These are phyloP conservation scores for Vitis labrusca DNA, from an alignment of 164 flowering plant species.

Conservation along the genomic window DNA sequence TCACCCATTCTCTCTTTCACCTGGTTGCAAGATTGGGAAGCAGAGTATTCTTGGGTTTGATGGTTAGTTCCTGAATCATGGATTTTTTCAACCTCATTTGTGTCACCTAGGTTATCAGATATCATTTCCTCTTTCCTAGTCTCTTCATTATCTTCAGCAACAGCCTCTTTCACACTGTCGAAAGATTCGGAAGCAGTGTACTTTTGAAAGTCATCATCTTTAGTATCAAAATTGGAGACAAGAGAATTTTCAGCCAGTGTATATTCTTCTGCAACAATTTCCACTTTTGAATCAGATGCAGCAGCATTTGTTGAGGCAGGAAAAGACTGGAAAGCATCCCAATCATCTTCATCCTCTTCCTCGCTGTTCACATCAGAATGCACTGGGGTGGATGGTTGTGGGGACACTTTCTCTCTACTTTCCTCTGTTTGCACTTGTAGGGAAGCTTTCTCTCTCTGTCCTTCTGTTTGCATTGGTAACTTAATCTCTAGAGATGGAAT, in stretches of 20 bases:
- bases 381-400: slow-evolving; percentile 14
- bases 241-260: slow-evolving; percentile 22
- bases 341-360: slow-evolving; percentile 66
- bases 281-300: slow-evolving; percentile 21
- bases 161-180: slow-evolving; percentile 5
- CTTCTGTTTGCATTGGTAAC: slow-evolving; percentile 50
- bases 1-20: too few species aligned
- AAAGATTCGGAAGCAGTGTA: slow-evolving; percentile 13
- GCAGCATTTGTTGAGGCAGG: slow-evolving; percentile 47
- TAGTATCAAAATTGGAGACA: slow-evolving; percentile 4
- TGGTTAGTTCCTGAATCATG: too few species aligned
- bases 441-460: slow-evolving; percentile 16
- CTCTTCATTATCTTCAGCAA: slow-evolving; percentile 14
- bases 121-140: slow-evolving; percentile 8
- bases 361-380: slow-evolving; percentile 18
- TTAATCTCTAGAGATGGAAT: slow-evolving; percentile 51
- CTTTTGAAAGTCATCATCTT: slow-evolving; percentile 16
- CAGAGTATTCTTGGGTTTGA: background rate
- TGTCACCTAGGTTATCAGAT: slow-evolving; percentile 3
- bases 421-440: slow-evolving; percentile 7
- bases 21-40: background rate
- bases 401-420: slow-evolving; percentile 7
- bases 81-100: slow-evolving; percentile 5
- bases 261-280: slow-evolving; percentile 17
- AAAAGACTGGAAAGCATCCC: slow-evolving; percentile 97